Conservation (phyloP, 305 asterid species). For the Solanum chacoense region DNA sequence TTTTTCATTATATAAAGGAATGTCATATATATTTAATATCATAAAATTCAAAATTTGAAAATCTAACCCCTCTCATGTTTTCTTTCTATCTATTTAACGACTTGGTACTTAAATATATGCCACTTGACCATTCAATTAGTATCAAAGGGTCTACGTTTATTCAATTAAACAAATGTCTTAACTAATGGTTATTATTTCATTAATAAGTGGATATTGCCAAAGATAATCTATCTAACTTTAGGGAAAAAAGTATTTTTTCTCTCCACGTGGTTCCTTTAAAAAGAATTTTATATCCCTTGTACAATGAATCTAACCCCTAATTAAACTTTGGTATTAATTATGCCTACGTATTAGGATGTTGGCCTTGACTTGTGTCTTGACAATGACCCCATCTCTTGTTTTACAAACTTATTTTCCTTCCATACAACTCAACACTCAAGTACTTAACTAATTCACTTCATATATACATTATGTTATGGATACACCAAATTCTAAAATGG, state of each 20-base stretch:
- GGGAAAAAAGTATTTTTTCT: not conserved
- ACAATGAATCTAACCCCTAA: not conserved
- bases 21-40: not conserved
- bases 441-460: not conserved
- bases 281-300: not conserved
- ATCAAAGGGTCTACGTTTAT: not conserved
- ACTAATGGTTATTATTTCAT: not conserved
- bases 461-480: not conserved
- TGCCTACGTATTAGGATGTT: not conserved
- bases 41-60: not conserved
- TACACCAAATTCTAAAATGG: not conserved
- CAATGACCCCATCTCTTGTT: not conserved
- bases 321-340: not conserved
- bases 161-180: not conserved
- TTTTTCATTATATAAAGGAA: too few relatives aligned
- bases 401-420: not conserved
- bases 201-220: not conserved
- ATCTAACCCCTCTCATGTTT: not conserved
- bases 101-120: not conserved
- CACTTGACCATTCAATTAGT: not conserved
- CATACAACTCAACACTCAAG: not conserved
- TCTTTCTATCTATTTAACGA: not conserved
- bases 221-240: not conserved
- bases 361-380: not conserved
- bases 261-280: not conserved